Conservation (phyloP, 2,329 filamentous ascomycete species). For the Fusarium sp. region DNA sequence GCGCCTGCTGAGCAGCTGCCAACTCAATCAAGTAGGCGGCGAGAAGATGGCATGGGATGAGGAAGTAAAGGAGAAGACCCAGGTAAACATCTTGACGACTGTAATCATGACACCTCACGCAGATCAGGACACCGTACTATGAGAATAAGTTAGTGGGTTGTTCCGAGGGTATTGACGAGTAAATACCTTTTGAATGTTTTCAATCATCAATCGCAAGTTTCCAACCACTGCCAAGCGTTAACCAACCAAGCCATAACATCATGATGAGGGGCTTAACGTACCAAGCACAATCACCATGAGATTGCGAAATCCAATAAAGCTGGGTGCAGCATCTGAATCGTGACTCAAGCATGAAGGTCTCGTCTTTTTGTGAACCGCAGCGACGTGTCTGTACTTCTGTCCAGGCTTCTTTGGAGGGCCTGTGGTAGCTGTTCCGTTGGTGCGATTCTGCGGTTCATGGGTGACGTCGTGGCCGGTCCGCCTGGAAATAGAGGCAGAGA, state of each 20-base stretch:
- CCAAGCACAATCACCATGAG: conserved; percentile 93
- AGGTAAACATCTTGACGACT: conserved; percentile 80
- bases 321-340: conserved; percentile 79
- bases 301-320: conserved; percentile 94
- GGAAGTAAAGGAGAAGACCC: conserved; percentile 81
- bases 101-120: conserved; percentile 89
- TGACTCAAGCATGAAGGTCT: conserved; percentile 87
- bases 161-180: not conserved
- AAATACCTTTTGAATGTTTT: conserved; percentile 90
- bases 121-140: conserved; percentile 94
- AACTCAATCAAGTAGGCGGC: conserved; percentile 91
- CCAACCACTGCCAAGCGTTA: conserved; percentile 75
- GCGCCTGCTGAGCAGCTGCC: conserved; percentile 82
- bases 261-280: conserved; percentile 56
- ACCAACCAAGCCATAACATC: conserved; percentile 23
- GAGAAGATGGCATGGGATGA: conserved; percentile 91
- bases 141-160: conserved; percentile 14
- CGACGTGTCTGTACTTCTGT: conserved; percentile 88
- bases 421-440: conserved; percentile 42
- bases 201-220: conserved; percentile 93
- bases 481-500: conserved; percentile 35
- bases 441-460: conserved; percentile 39
- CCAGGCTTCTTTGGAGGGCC: conserved; percentile 37
- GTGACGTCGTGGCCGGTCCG: conserved; percentile 47
- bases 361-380: conserved; percentile 80